Base-by-base conservation (phyloP, 345 rosid genomes). In the Pugionium cornutum region DNA sequence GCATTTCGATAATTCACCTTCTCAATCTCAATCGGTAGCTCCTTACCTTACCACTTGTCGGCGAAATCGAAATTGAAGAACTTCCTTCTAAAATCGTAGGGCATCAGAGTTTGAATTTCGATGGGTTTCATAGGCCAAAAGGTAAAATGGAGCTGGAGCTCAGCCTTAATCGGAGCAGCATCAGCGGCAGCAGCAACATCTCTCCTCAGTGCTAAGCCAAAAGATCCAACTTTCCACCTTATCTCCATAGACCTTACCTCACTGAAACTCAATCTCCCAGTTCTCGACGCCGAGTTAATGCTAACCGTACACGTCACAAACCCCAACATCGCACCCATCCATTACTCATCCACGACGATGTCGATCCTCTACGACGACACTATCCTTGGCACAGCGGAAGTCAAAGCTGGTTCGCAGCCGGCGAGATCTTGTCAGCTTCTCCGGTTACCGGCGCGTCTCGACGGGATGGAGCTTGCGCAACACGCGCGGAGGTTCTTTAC, bases 321-420 rank as follows among this genome's bases (percentile, higher is more conserved):
- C 74, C 95, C 96, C 26, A 89, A 92, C 83, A 55, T 83, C 73
- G 64, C 77, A 39, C 75, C 96, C 55, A 59, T 87, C 74, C 75
- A 77, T 68, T 89, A 87, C 88, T 74, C 92, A 30, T 77, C 96
- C 63, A 68, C 96, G 63, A 80, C 80, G 29, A 83, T 92, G 96
- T 82, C 95, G 53, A 92, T 92, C 76, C 78, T 82, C 83, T 92
- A 92, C 82, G 95, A 83, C n/a, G 98, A 92, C 11, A 72, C 90
- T 3, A 81, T 83, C 27, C 80, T 92, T 32, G 96, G 96, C 7
- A 70, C 85, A 5, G 96, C 91, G 5, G 53, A 73, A 40, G 86
- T 92, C 2, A 47, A 69, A 10, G 96, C 98, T 44, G 92, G 88
- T 2, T 82, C 83, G 6, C 98, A 89, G 84, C 78, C 81, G 4